These are phyloP conservation scores for Tetrahymena elliotti DNA, from an alignment of 73 alveolate species.

Conservation along the genomic window DNA sequence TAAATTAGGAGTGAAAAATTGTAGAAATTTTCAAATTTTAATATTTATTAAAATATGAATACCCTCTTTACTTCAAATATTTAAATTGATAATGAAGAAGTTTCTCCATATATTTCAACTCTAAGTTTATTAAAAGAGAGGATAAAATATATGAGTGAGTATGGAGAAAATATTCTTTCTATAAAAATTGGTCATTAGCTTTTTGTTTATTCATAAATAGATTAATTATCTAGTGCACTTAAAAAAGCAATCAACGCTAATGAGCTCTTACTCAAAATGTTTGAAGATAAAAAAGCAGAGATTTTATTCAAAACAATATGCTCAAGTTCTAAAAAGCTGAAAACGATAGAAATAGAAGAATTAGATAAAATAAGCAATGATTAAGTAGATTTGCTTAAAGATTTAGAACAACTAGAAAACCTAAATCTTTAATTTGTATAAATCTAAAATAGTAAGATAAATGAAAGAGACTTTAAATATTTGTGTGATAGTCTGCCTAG, in stretches of 20 bases:
- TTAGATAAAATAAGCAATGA: neutral
- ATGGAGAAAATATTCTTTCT: neutral
- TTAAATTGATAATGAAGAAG: neutral
- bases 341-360: neutral
- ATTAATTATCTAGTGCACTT: neutral
- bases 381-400: neutral
- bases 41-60: neutral
- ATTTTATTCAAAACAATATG: neutral
- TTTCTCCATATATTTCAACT: neutral
- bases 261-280: neutral
- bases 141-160: neutral
- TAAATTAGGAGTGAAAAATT: neutral
- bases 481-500: neutral
- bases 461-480: neutral
- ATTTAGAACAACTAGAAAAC: neutral
- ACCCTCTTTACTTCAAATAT: neutral
- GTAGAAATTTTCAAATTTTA: too few species aligned
- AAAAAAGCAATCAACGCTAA: neutral
- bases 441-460: too few species aligned
- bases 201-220: neutral
- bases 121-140: neutral
- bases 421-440: neutral
- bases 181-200: neutral
- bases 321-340: neutral
- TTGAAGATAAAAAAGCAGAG: neutral